Conservation (phyloP, 768 basidiomycete genomes). For the Cystofilobasidium macerans region DNA sequence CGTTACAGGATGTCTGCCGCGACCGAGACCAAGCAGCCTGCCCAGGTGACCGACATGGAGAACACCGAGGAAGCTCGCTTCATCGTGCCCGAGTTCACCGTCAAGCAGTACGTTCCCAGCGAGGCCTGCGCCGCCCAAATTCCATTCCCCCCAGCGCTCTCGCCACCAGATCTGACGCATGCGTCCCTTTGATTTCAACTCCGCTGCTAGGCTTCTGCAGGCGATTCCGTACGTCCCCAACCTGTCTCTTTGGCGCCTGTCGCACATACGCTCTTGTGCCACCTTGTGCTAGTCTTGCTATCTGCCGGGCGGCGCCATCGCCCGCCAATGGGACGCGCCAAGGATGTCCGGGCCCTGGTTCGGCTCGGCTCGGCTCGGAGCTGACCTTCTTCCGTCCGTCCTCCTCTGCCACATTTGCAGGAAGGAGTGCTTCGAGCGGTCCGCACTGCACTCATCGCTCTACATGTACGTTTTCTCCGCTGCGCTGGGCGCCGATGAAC, state of each 20-base stretch:
- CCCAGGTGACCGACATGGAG: conserved; percentile 15
- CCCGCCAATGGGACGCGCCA: neutral
- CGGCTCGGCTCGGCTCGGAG: neutral
- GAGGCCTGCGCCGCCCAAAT: neutral
- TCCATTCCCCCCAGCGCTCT: too few species aligned
- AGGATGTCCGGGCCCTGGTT: neutral
- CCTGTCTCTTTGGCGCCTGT: too few species aligned
- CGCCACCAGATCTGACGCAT: too few species aligned
- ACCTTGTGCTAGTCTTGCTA: neutral
- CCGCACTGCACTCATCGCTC: conserved; percentile 60
- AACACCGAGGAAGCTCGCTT: conserved; percentile 31
- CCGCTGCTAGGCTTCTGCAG: conserved; percentile 49
- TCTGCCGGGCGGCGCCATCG: neutral
- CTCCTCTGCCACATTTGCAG: conserved; percentile 21
- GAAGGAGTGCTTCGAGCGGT: conserved; percentile 83
- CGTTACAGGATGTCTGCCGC: neutral
- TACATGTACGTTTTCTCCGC: conserved; percentile 45
- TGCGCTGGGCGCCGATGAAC: neutral
- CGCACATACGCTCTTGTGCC: neutral
- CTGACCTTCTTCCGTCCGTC: neutral
- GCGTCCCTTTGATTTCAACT: neutral
- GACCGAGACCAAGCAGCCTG: conserved; percentile 15
- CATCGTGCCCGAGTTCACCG: conserved; percentile 47
- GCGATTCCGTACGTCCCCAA: conserved; percentile 52
- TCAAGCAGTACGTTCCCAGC: conserved; percentile 47